Evolutionary conservation across 2,329 filamentous ascomycete genomes (phyloP).

Genomic region (Fusarium torulosum): DNA sequence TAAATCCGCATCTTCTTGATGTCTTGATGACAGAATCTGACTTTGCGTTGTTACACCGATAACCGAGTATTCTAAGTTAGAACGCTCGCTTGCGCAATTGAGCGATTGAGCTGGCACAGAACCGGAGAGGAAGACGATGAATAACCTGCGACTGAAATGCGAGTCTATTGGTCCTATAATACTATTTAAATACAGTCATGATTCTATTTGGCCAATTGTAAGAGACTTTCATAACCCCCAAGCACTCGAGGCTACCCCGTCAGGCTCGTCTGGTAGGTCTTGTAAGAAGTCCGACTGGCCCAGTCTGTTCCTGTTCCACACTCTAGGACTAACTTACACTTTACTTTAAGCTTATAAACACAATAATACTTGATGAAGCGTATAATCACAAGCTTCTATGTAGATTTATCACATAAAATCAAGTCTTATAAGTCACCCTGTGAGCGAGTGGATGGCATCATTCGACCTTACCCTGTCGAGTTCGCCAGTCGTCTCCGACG

Average conservation of each 20-base stretch:
- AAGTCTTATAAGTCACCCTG: background rate
- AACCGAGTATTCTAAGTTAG: constrained; percentile 18
- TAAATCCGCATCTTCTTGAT: background rate
- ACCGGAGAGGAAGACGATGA: background rate
- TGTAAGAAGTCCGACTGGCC: background rate
- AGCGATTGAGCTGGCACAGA: constrained; percentile 1
- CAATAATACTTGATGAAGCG: background rate
- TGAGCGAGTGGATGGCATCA: too few relatives aligned
- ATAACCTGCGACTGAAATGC: background rate
- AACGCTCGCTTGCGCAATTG: constrained; percentile 1
- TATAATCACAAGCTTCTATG: too few relatives aligned
- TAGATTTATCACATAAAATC: background rate
- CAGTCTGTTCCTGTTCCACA: too few relatives aligned
- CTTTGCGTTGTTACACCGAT: constrained; percentile 11
- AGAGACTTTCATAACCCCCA: background rate
- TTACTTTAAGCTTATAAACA: background rate
- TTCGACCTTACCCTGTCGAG: too few relatives aligned
- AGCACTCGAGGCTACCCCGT: background rate
- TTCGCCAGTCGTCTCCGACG: too few relatives aligned
- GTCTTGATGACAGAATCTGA: too few relatives aligned
- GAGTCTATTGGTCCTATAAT: background rate
- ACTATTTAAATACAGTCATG: too few relatives aligned
- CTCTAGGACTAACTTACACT: background rate
- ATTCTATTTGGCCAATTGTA: constrained; percentile 2
- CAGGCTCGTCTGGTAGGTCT: background rate